These are phyloP conservation scores for Populus simonii DNA, from an alignment of 345 rosid genomes.

Conservation along the genomic window DNA sequence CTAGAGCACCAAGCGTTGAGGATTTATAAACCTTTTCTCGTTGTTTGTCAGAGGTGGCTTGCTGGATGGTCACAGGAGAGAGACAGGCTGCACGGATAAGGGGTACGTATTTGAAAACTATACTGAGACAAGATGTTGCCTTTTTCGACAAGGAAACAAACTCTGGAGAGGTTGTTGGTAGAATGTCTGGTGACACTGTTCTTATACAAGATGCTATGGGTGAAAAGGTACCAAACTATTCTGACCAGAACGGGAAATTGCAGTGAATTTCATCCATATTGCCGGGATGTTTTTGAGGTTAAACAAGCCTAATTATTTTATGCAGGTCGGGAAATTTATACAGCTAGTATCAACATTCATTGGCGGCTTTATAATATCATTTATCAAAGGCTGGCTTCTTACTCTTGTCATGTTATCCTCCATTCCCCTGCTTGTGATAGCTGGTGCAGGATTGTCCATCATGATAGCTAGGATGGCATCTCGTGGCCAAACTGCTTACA, in stretches of 20 bases:
- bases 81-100: constrained; percentile 78
- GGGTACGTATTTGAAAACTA: constrained; percentile 62
- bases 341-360: constrained; percentile 70
- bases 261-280: background rate
- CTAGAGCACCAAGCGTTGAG: background rate
- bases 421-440: constrained; percentile 63
- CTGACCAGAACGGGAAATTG: background rate
- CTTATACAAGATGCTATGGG: constrained; percentile 97
- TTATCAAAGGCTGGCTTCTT: constrained; percentile 80
- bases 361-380: constrained; percentile 75
- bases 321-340: constrained; percentile 80
- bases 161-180: constrained; percentile 86
- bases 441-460: constrained; percentile 57
- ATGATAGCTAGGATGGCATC: constrained; percentile 58
- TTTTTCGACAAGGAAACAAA: constrained; percentile 81
- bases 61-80: constrained; percentile 92
- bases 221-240: constrained; percentile 58
- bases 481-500: constrained; percentile 74
- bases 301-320: background rate
- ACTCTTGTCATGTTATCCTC: constrained; percentile 65
- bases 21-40: constrained; percentile 6
- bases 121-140: constrained; percentile 73
- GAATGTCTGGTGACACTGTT: constrained; percentile 97
- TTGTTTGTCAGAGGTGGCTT: constrained; percentile 61
- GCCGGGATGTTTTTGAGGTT: background rate